Conservation (phyloP, 495 filamentous ascomycete species). For the Peziza echinospora region DNA sequence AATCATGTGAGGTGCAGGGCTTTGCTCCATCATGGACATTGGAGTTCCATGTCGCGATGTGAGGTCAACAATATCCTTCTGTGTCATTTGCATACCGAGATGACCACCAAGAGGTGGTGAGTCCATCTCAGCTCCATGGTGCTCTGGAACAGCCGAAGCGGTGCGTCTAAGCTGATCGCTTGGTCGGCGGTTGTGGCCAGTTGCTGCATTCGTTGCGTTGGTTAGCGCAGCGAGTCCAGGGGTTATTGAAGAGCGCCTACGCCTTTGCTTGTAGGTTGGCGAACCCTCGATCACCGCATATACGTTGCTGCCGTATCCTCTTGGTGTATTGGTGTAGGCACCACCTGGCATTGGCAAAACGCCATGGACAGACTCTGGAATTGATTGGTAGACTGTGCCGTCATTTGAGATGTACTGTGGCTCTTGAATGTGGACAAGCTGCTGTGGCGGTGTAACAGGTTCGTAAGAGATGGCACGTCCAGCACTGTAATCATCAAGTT, state of each 20-base stretch:
- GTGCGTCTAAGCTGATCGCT: conserved; percentile 50
- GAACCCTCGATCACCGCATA: conserved; percentile 96
- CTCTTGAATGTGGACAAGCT: conserved; percentile 54
- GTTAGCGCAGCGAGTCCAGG: conserved; percentile 45
- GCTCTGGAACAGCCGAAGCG: conserved; percentile 68
- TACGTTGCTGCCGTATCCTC: conserved; percentile 51
- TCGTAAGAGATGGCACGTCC: conserved; percentile 77
- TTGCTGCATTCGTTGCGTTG: conserved; percentile 33
- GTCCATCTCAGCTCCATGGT: conserved; percentile 25
- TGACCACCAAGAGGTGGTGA: conserved; percentile 9
- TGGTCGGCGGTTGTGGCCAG: conserved; percentile 22
- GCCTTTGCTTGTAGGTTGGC: conserved; percentile 91
- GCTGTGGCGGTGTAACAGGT: conserved; percentile 86
- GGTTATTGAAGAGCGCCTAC: conserved; percentile 76
- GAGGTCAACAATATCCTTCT: conserved; percentile 60
- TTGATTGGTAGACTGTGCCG: conserved; percentile 60
- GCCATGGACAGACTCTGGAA: conserved; percentile 28
- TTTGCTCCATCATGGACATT: conserved; percentile 54
- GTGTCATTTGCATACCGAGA: conserved; percentile 27
- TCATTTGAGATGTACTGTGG: conserved; percentile 95
- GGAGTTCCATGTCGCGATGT: conserved; percentile 69
- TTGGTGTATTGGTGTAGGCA: conserved; percentile 46
- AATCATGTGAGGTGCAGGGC: conserved; percentile 47
- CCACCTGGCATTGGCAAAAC: conserved; percentile 47
- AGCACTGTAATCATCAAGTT: conserved; percentile 92